Evolutionary conservation across 805 yeast species (phyloP).

Genomic region (Nakazawaea populi): DNA sequence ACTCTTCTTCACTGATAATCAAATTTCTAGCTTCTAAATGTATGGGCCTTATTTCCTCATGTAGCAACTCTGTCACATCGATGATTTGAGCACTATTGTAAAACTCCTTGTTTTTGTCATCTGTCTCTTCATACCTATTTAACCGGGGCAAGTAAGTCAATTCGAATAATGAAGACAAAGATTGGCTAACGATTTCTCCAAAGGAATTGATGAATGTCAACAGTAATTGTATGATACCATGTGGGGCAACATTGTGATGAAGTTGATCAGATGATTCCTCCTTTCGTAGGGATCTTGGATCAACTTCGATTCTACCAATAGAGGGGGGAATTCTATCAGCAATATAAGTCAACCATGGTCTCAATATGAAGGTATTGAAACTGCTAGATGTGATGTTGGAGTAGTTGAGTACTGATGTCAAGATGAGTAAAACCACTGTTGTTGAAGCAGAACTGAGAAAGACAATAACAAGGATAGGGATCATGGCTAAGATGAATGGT

Average conservation of each 20-base stretch:
- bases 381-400: slow-evolving; percentile 9
- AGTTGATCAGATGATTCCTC: background rate
- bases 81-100: background rate
- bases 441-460: slow-evolving; percentile 11
- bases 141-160: slow-evolving; percentile 4
- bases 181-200: background rate
- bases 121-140: background rate
- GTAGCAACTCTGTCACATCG: background rate
- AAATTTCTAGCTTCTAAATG: no score
- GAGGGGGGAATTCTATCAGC: slow-evolving; percentile 29
- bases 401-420: slow-evolving; percentile 1
- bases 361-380: slow-evolving; percentile 4
- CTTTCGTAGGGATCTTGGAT: background rate
- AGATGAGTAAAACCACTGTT: slow-evolving; percentile 8
- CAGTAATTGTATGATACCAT: background rate
- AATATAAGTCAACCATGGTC: slow-evolving; percentile 16
- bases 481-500: slow-evolving; percentile 10
- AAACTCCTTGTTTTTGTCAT: background rate
- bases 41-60: background rate
- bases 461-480: slow-evolving; percentile 2
- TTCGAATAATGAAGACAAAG: slow-evolving; percentile 3
- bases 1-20: no score
- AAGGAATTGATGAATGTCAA: background rate
- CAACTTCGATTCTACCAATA: slow-evolving; percentile 21
- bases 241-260: background rate